phyloP scores from a whole-genome alignment of 2,329 filamentous ascomycete genomes.

The Rachicladosporium sp. region DNA sequence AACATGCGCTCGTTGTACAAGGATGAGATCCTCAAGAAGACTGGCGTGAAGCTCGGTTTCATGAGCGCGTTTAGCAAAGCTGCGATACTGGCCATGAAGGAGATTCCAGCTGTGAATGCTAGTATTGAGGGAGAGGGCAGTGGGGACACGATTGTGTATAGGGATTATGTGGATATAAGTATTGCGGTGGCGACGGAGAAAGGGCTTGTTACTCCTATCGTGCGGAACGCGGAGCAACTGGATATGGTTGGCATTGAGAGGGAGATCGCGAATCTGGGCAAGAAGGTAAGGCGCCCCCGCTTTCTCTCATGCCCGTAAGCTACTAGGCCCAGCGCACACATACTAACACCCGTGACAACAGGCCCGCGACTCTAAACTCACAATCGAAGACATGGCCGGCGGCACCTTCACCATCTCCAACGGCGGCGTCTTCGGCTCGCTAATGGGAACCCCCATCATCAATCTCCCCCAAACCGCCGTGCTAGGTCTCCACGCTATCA shows the following conservation, averaged over 20 bases:
- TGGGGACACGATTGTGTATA: conserved; percentile 94
- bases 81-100: conserved; percentile 80
- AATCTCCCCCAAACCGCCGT: conserved; percentile 89
- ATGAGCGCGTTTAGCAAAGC: conserved; percentile 96
- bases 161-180: conserved; percentile 95
- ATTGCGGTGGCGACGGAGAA: conserved; percentile 96
- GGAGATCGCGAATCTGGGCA: conserved; percentile 83
- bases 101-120: conserved; percentile 88
- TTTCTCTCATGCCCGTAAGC: not conserved
- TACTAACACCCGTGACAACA: conserved; percentile 26
- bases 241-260: conserved; percentile 83
- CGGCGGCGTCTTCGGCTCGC: conserved; percentile 87
- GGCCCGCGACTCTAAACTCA: conserved; percentile 92
- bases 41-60: conserved; percentile 95
- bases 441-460: conserved; percentile 98
- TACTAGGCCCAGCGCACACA: conserved; percentile 1
- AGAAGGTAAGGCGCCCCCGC: conserved; percentile 74
- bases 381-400: conserved; percentile 97
- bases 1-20: conserved; percentile 96
- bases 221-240: conserved; percentile 81
- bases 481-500: conserved; percentile 88
- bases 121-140: conserved; percentile 92
- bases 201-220: conserved; percentile 90
- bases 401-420: conserved; percentile 98
- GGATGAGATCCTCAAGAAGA: conserved; percentile 90